A percentile compares a stretch with the other conserved stretches of the same genome.
phyloP scores from a whole-genome alignment of 192 early-diverging fungal genomes.

The Thoreauomyces humboldtii region DNA sequence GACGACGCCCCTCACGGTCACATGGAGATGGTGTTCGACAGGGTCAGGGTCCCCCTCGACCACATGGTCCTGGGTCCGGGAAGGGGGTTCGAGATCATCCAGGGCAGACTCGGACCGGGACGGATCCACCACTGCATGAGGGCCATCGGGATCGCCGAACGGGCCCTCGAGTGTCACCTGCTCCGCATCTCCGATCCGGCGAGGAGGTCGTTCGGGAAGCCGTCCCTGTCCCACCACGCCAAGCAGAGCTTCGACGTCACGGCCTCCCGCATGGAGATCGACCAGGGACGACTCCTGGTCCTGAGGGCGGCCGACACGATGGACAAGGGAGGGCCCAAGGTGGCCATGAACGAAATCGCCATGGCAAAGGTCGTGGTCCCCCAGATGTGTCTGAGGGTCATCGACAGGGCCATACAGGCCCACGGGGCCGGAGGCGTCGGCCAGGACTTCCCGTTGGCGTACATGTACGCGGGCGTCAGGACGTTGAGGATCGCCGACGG shows the following conservation, averaged over 20 bases:
- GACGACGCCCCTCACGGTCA: constrained; percentile 98
- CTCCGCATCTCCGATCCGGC: constrained; percentile 72
- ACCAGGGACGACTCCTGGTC: constrained; percentile 90
- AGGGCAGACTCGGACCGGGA: constrained; percentile 94
- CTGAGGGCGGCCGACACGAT: constrained; percentile 88
- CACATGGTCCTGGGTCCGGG: constrained; percentile 94
- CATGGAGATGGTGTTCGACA: constrained; percentile 87
- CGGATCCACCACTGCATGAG: constrained; percentile 99
- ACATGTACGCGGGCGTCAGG: constrained; percentile 75
- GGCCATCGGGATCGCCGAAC: constrained; percentile 87
- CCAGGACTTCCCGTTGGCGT: constrained; percentile 80
- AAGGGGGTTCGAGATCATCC: constrained; percentile 97
- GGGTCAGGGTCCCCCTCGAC: constrained; percentile 80
- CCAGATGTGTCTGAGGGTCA: constrained; percentile 65
- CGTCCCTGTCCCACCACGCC: constrained; percentile 77
- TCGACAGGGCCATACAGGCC: constrained; percentile 93
- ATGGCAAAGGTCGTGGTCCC: constrained; percentile 96
- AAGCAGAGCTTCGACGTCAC: constrained; percentile 81
- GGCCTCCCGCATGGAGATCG: constrained; percentile 84
- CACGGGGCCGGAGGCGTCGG: constrained; percentile 89
- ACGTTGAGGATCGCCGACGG: constrained; percentile 91
- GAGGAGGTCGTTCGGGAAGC: constrained; percentile 86
- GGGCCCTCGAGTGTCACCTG: constrained; percentile 85
- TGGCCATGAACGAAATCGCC: constrained; percentile 88
- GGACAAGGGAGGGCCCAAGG: constrained; percentile 83